Percentiles rank a stretch among this genome's conserved stretches.
Evolutionary conservation across 345 rosid species (phyloP).

Genomic region (Pugionium dolabratum): DNA sequence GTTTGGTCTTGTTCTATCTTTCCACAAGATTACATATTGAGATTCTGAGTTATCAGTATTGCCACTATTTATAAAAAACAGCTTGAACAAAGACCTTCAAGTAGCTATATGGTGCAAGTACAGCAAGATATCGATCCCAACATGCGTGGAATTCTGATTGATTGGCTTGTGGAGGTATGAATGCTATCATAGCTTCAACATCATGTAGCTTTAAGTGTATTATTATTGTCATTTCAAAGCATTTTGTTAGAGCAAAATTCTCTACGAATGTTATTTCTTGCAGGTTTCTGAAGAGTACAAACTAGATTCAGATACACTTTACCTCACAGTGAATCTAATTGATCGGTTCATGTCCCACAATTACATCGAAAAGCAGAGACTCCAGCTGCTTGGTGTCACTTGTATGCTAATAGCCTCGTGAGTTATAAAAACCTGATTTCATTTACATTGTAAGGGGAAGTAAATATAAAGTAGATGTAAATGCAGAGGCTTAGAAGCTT

Average conservation of each 20-base stretch:
- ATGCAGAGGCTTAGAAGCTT: too few relatives aligned
- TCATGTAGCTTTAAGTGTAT: too few relatives aligned
- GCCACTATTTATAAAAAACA: constrained; percentile 31
- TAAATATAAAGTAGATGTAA: too few relatives aligned
- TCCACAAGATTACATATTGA: neutral
- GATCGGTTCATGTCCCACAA: constrained; percentile 80
- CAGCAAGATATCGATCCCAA: constrained; percentile 67
- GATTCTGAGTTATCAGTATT: too few relatives aligned
- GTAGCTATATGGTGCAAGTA: constrained; percentile 68
- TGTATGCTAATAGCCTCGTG: constrained; percentile 99
- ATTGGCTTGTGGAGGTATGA: constrained; percentile 91
- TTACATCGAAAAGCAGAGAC: constrained; percentile 72
- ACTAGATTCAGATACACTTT: constrained; percentile 88
- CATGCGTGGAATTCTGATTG: constrained; percentile 85
- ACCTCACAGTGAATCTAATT: constrained; percentile 86
- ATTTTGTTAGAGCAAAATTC: too few relatives aligned
- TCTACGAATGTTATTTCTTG: constrained; percentile 22
- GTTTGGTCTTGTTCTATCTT: constrained; percentile 42
- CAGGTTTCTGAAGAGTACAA: constrained; percentile 93
- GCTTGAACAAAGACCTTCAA: constrained; percentile 77
- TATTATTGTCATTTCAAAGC: too few relatives aligned
- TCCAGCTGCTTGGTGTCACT: constrained; percentile 89
- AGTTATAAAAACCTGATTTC: constrained; percentile 36
- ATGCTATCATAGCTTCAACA: too few relatives aligned
- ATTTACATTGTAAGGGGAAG: too few relatives aligned